Evolutionary conservation across 345 rosid species (phyloP), one percentile per base, ranked within the genome.

Genomic region (Psidium guajava): DNA sequence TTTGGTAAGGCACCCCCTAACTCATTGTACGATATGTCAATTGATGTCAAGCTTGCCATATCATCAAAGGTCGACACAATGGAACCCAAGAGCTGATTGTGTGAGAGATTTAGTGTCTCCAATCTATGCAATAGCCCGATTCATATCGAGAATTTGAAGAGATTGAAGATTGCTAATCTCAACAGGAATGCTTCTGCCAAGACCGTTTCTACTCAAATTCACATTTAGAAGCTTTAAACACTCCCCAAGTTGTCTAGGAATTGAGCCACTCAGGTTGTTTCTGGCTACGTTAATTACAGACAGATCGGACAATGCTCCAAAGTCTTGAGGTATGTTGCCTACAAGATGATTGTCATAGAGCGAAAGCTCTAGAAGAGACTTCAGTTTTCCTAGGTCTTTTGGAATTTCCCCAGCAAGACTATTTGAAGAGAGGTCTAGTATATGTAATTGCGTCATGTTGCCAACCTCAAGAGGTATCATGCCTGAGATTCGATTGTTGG

Each of bases 21-120:
- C n/a, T 85, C 74, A 27, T 90, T 89, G 44, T 61, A 50, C 0
- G 91, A 90, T 12, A 92, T 22, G 53, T 89, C 89, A 10, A 88
- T 82, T 5, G 12, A 20, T 5, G 1, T 28, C 85, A 88, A 77
- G 61, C 85, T 59, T 1, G 7, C 11, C 83, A 84, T 54, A 20
- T 73, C 11, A 0, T 11, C 28, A 20, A 92, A 82, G 42, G 40
- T 32, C 1, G 21, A 1, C 11, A 86, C 88, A 20, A 92, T 86
- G 27, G 27, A 50, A 28, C 92, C 91, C 22, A 85, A 56, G 13
- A 92, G 54, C 4, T n/a, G 9, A 25, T 77, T 77, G n/a, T 54
- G 83, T 24, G 83, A 85, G 14, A 80, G 82, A 85, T 85, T 85
- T 6, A 85, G 42, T 56, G 11, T 42, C n/a, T 21, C 27, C 5